Base-by-base conservation (phyloP, 768 basidiomycete species). In the Tubosaeta brunneosetosa region DNA sequence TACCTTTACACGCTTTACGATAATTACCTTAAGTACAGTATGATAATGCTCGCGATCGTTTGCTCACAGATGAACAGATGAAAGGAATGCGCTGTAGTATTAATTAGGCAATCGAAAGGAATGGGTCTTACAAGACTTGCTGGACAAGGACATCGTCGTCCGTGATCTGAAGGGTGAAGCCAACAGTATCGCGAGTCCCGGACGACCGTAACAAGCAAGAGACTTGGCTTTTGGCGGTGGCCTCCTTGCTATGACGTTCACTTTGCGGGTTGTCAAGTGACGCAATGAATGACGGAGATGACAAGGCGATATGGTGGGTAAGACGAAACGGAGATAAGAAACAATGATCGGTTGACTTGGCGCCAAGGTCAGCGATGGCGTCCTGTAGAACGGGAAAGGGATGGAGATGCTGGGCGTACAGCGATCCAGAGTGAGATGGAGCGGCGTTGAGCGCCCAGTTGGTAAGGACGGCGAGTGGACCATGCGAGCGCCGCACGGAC, bases 361-460 rank as follows among this genome's bases (percentile, higher is more conserved):
- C 53, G 47, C 41, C 54, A 45, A 55, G 61, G 34, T 51, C 51
- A 8, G 52, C 26, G 54, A 57, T 43, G 48, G 41, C 50, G 27
- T 55, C 50, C n/a, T 55, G 53, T 25, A 58, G 45, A 16, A 66
- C 59, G 10, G 77, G 78, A 53, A 75, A 76, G 2, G 74, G 75
- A 40, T 70, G 67, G 43, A 84, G 75, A 62, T 83, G 81, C 56
- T 82, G 84, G 47, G 66, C 75, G 66, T 77, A 82, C 47, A 71
- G 62, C 29, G 68, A 48, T 43, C 47, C 44, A 7, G 59, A 36
- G 41, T n/a, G 67, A 31, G 64, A 61, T 47, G 53, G 29, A 33
- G 51, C 49, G 13, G 61, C 43, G 42, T 66, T 64, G 33, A 85
- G 70, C 32, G 73, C 84, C 85, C 85, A 86, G 61, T 83, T 86